Percentiles rank a stretch among this genome's conserved stretches.
phyloP scores from a whole-genome alignment of 129 eudicot species.

The Centaurea solstitialis region DNA sequence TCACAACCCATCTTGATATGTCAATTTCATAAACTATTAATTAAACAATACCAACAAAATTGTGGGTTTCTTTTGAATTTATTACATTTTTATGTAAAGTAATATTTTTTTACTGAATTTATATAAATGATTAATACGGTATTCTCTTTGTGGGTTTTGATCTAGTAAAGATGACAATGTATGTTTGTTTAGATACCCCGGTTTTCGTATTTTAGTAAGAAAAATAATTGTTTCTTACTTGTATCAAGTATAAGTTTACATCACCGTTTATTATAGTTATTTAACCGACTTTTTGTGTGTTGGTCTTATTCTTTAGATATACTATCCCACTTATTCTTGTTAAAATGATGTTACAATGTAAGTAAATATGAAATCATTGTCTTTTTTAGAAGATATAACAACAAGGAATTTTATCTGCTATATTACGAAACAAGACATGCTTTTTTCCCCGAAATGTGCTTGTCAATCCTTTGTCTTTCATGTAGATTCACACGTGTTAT shows the following conservation, averaged over 20 bases:
- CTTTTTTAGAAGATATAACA: not conserved
- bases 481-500: not conserved
- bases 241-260: not conserved
- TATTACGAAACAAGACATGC: not conserved
- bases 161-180: not conserved
- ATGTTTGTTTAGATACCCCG: not conserved
- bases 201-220: no score
- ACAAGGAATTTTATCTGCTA: not conserved
- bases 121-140: not conserved
- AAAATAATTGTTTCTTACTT: not conserved
- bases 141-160: not conserved
- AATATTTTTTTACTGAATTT: not conserved
- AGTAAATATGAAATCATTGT: not conserved
- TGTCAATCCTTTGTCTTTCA: not conserved
- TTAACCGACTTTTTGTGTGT: not conserved
- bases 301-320: not conserved
- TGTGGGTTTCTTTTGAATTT: not conserved
- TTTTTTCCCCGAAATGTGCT: not conserved
- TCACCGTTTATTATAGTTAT: not conserved
- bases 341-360: not conserved
- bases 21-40: slow-evolving; percentile 11
- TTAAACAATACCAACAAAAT: slow-evolving; percentile 17
- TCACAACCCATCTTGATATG: slow-evolving; percentile 4
- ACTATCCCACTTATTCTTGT: not conserved
- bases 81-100: not conserved